These are phyloP conservation scores for Sporothrix protearum DNA, from an alignment of 2,329 filamentous ascomycete species.

Conservation along the genomic window DNA sequence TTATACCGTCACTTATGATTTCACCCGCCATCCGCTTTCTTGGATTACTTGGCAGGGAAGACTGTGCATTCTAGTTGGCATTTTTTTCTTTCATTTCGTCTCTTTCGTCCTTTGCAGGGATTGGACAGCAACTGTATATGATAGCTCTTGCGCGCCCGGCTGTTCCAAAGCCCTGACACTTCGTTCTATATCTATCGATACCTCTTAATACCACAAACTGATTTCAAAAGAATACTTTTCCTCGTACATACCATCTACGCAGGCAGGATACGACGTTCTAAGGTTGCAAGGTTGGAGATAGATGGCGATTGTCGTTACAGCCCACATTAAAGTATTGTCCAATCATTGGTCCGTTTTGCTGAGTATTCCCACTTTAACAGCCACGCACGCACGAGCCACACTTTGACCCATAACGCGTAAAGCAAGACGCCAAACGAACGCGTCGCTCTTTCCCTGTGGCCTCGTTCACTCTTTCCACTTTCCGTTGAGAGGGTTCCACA, in stretches of 20 bases:
- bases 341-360: background rate
- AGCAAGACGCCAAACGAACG: constrained; percentile 23
- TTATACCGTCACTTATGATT: constrained; percentile 8
- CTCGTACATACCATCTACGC: background rate
- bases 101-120: background rate
- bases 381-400: constrained; percentile 14
- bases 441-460: constrained; percentile 19
- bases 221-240: background rate
- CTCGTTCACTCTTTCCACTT: background rate
- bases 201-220: constrained; percentile 1
- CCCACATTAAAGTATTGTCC: background rate
- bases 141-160: background rate
- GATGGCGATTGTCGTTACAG: background rate
- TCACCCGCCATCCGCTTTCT: background rate
- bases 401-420: constrained; percentile 7
- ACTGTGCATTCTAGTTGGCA: background rate
- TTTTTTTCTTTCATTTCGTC: background rate
- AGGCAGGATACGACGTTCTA: background rate
- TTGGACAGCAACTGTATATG: constrained; percentile 12
- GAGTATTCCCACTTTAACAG: background rate
- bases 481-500: background rate
- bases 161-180: background rate
- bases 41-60: background rate
- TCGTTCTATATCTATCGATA: constrained; percentile 1
- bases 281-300: background rate